These are phyloP conservation scores for Phaeotremella fagi DNA, from an alignment of 768 basidiomycete species.

Conservation along the genomic window DNA sequence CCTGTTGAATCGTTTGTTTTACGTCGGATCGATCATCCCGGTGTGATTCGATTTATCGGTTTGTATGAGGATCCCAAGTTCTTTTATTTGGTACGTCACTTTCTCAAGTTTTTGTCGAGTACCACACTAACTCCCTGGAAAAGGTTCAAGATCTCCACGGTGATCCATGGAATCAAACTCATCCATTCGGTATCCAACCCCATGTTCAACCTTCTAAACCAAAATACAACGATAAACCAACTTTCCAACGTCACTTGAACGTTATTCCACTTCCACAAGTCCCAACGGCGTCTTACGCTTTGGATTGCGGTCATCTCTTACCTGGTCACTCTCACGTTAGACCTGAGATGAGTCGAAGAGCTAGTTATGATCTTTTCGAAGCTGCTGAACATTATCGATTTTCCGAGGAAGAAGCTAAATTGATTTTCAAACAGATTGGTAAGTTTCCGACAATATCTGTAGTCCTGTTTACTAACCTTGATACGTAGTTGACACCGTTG, in stretches of 20 bases:
- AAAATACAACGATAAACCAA: no score
- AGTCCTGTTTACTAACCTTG: not conserved
- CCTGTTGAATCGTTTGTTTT: slow-evolving; percentile 80
- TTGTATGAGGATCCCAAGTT: slow-evolving; percentile 76
- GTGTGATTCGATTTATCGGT: slow-evolving; percentile 76
- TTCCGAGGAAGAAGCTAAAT: slow-evolving; percentile 69
- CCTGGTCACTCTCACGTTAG: slow-evolving; percentile 19
- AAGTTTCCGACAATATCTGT: slow-evolving; percentile 3
- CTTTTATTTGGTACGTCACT: slow-evolving; percentile 71
- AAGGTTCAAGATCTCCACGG: slow-evolving; percentile 92
- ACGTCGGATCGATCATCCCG: slow-evolving; percentile 64
- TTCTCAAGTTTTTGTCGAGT: not conserved
- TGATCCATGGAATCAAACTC: slow-evolving; percentile 63
- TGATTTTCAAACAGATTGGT: slow-evolving; percentile 75
- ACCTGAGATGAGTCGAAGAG: slow-evolving; percentile 57
- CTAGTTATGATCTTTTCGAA: slow-evolving; percentile 90
- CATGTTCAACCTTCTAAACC: no score
- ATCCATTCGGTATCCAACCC: slow-evolving; percentile 10
- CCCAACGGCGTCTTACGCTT: slow-evolving; percentile 3
- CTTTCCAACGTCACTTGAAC: no score
- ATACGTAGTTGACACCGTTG: slow-evolving; percentile 63
- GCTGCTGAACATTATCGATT: slow-evolving; percentile 86
- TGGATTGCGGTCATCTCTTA: slow-evolving; percentile 6
- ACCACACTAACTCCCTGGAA: not conserved
- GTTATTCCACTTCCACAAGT: no score